Conservation (phyloP, 106 monocot genomes). For the Posidonia australis region DNA sequence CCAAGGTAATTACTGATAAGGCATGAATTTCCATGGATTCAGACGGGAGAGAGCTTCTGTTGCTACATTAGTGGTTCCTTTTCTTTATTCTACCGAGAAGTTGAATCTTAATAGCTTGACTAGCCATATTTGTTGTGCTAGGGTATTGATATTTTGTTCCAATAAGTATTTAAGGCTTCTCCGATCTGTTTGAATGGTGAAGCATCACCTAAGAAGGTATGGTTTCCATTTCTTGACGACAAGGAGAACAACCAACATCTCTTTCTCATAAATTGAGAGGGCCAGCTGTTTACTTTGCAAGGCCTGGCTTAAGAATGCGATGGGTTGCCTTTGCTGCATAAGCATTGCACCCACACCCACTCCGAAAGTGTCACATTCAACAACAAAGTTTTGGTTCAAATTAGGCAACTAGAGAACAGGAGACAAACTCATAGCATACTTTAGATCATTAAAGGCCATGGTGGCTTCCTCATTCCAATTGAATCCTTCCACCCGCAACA, state of each 20-base stretch:
- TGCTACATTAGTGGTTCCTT: background rate
- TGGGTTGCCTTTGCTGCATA: background rate
- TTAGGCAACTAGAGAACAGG: too few species aligned
- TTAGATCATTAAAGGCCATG: background rate
- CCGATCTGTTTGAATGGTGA: conserved; percentile 2
- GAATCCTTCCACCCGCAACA: background rate
- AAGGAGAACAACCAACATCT: background rate
- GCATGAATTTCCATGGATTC: too few species aligned
- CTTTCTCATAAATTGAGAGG: background rate
- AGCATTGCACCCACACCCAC: background rate
- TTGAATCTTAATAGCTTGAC: background rate
- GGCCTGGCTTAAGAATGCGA: background rate
- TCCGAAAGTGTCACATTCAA: background rate
- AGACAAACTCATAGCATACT: background rate
- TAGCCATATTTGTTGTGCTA: background rate
- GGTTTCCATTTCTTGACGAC: conserved; percentile 3
- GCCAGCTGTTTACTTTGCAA: background rate
- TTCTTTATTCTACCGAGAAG: conserved; percentile 8
- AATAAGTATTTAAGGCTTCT: conserved; percentile 4
- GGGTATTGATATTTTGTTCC: background rate
- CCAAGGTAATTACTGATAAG: too few species aligned
- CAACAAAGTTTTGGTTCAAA: background rate
- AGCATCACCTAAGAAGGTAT: background rate
- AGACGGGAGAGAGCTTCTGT: background rate
- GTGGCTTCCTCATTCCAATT: background rate